Conservation (phyloP, 2,329 filamentous ascomycete genomes). For the Diaporthe helianthi region DNA sequence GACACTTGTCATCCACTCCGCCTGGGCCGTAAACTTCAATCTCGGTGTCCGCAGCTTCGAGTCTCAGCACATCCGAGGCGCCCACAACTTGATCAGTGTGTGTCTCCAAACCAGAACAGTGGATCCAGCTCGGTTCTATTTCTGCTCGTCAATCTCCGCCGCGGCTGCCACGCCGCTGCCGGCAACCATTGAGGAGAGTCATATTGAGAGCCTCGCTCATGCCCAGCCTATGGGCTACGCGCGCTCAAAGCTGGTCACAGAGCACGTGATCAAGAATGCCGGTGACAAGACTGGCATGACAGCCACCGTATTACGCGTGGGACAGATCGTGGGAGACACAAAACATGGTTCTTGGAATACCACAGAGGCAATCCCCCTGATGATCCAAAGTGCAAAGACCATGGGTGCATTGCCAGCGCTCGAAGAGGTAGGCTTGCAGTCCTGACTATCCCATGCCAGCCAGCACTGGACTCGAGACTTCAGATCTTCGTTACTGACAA, state of each 20-base stretch:
- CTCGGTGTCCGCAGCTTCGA: slow-evolving; percentile 30
- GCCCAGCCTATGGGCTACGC: slow-evolving; percentile 44
- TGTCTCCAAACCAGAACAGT: not conserved
- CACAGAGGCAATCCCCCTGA: slow-evolving; percentile 57
- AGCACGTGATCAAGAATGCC: slow-evolving; percentile 36
- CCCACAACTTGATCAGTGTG: slow-evolving; percentile 24
- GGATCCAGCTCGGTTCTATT: slow-evolving; percentile 11
- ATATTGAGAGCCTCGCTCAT: slow-evolving; percentile 46
- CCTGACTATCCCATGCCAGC: no score
- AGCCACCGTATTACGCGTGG: slow-evolving; percentile 48
- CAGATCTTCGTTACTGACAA: not conserved
- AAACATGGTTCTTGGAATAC: slow-evolving; percentile 55
- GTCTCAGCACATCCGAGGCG: slow-evolving; percentile 27
- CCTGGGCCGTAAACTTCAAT: slow-evolving; percentile 32
- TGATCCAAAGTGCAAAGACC: slow-evolving; percentile 54
- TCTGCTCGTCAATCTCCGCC: slow-evolving; percentile 27
- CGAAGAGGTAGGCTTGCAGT: slow-evolving; percentile 43
- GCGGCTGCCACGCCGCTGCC: slow-evolving; percentile 48
- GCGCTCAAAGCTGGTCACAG: slow-evolving; percentile 27
- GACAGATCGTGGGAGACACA: slow-evolving; percentile 57
- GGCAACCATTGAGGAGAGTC: slow-evolving; percentile 42
- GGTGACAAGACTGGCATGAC: slow-evolving; percentile 42
- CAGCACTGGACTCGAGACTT: no score
- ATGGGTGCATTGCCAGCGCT: slow-evolving; percentile 54
- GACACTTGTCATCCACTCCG: slow-evolving; percentile 25